Conservation (phyloP, 73 alveolate species). For the Urostyla sp. region DNA sequence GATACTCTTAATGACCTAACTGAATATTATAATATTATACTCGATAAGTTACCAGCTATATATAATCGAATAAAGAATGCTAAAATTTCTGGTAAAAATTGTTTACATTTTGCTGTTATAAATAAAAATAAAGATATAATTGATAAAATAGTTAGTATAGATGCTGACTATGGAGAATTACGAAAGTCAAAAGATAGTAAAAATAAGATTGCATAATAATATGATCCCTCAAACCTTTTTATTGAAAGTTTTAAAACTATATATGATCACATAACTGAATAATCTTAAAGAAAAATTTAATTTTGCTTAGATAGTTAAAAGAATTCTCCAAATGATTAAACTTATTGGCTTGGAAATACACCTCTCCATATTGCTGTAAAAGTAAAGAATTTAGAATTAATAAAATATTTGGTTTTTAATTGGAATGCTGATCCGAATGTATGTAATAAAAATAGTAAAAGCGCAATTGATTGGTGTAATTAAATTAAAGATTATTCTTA, state of each 20-base stretch:
- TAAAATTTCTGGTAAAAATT: slow-evolving; percentile 52
- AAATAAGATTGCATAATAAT: slow-evolving; percentile 74
- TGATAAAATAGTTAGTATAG: slow-evolving; percentile 62
- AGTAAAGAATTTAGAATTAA: slow-evolving; percentile 35
- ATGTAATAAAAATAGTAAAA: slow-evolving; percentile 7
- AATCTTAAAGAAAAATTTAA: slow-evolving; percentile 65
- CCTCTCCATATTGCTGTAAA: slow-evolving; percentile 80
- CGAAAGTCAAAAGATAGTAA: slow-evolving; percentile 70
- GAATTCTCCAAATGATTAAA: slow-evolving; percentile 70
- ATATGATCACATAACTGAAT: slow-evolving; percentile 84
- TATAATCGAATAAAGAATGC: slow-evolving; percentile 42
- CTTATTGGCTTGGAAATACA: slow-evolving; percentile 69
- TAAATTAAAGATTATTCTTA: slow-evolving; percentile 21
- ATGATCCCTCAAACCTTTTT: slow-evolving; percentile 69
- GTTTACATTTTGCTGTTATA: slow-evolving; percentile 77
- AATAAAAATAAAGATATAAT: slow-evolving; percentile 71
- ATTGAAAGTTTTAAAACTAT: slow-evolving; percentile 66
- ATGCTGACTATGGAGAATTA: slow-evolving; percentile 71
- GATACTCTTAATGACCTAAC: too few species aligned
- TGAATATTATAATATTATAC: too few species aligned
- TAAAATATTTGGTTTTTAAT: slow-evolving; percentile 27
- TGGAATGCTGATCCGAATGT: slow-evolving; percentile 31
- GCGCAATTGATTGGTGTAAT: not conserved
- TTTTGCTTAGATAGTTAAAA: slow-evolving; percentile 13
- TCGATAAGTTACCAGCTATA: not conserved